phyloP scores from a whole-genome alignment of 2,329 filamentous ascomycete genomes.

The Aurifilum marmelostoma region DNA sequence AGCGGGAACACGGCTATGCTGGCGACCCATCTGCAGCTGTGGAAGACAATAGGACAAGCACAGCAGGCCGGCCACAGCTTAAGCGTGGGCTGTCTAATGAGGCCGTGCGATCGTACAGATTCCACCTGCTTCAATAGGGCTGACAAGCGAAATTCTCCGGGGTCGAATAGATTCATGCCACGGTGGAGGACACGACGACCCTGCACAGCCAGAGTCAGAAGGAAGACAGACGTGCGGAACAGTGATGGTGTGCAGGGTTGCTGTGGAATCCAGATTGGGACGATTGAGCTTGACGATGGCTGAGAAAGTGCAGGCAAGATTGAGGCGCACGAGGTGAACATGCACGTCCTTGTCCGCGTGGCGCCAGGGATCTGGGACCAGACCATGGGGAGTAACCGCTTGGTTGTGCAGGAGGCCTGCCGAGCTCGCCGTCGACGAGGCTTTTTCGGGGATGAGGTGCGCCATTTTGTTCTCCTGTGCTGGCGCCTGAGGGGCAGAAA shows the following conservation, averaged over 20 bases:
- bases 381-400: constrained; percentile 13
- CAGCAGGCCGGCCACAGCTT: constrained; percentile 11
- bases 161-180: constrained; percentile 20
- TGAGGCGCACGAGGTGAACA: not conserved
- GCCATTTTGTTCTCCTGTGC: constrained; percentile 25
- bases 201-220: constrained; percentile 14
- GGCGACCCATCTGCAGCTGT: constrained; percentile 14
- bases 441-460: constrained; percentile 5
- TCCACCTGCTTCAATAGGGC: constrained; percentile 20
- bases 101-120: constrained; percentile 23
- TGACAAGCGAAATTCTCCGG: constrained; percentile 13
- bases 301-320: not conserved
- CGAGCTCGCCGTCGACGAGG: constrained; percentile 10
- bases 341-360: constrained; percentile 20
- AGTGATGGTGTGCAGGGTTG: constrained; percentile 11
- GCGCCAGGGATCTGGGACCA: constrained; percentile 15
- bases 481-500: constrained; percentile 2
- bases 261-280: constrained; percentile 15
- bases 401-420: constrained; percentile 21
- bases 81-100: constrained; percentile 19
- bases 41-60: not conserved
- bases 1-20: constrained; percentile 19
- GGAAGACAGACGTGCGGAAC: constrained; percentile 12
- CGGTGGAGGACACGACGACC: constrained; percentile 1
- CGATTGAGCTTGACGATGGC: constrained; percentile 16